These are phyloP conservation scores for Ceratocystis lukuohia DNA, from an alignment of 2,329 filamentous ascomycete species.

Conservation along the genomic window DNA sequence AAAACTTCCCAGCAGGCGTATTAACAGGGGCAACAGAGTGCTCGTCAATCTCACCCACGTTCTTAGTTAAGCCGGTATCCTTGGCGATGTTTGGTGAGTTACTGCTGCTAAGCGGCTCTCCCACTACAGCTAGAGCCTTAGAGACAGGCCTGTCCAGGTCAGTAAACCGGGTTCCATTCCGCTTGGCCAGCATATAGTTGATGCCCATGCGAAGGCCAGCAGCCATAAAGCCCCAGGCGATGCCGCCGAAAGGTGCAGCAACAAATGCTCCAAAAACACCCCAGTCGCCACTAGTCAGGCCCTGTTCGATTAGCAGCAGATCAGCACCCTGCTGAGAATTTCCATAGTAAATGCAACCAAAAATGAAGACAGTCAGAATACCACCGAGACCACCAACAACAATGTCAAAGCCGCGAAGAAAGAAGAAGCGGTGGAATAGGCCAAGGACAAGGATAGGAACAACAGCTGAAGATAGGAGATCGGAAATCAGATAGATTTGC, in stretches of 20 bases:
- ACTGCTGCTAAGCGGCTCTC: not conserved
- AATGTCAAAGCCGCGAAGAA: constrained; percentile 70
- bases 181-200: constrained; percentile 44
- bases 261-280: constrained; percentile 72
- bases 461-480: constrained; percentile 62
- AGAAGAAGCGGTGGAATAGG: constrained; percentile 55
- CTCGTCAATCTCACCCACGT: constrained; percentile 21
- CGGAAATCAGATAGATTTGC: constrained; percentile 71
- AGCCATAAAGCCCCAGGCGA: constrained; percentile 57
- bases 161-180: constrained; percentile 48
- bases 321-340: constrained; percentile 48
- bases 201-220: constrained; percentile 45
- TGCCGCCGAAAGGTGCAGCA: constrained; percentile 59
- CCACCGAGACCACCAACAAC: constrained; percentile 65
- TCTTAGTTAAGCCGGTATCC: constrained; percentile 12
- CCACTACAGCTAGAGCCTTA: not conserved
- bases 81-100: not conserved
- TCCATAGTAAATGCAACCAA: constrained; percentile 66
- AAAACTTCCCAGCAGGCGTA: constrained; percentile 37
- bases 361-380: constrained; percentile 67
- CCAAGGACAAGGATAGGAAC: constrained; percentile 67
- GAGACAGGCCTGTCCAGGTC: constrained; percentile 27
- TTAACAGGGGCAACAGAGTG: constrained; percentile 24
- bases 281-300: constrained; percentile 67
- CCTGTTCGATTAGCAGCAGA: constrained; percentile 58